A percentile compares a stretch with the other conserved stretches of the same genome.
Conservation (phyloP, 1,139 yeast genomes). For the Meyerozyma guilliermondii region DNA sequence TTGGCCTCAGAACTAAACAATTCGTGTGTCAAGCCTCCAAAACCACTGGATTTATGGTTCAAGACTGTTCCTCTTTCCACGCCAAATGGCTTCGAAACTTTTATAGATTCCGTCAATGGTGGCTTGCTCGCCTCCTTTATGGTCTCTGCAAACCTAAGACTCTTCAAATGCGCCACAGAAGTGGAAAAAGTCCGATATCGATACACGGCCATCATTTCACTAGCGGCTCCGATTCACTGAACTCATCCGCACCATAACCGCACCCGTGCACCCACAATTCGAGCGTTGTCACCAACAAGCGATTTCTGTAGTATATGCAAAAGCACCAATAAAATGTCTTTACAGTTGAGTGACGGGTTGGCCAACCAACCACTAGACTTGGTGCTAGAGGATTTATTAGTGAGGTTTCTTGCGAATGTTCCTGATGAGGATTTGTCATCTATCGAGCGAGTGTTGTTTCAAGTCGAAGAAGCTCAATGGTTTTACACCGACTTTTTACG, state of each 20-base stretch:
- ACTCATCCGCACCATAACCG: neutral
- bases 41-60: constrained; percentile 17
- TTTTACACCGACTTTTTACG: constrained; percentile 85
- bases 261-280: constrained; percentile 1
- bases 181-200: constrained; percentile 2
- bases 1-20: constrained; percentile 37
- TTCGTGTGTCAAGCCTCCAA: constrained; percentile 18
- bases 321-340: constrained; percentile 37
- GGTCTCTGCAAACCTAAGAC: constrained; percentile 25
- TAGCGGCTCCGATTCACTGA: no score
- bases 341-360: constrained; percentile 52
- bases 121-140: constrained; percentile 25
- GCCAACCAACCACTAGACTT: constrained; percentile 60
- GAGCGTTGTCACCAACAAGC: constrained; percentile 2
- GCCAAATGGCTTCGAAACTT: constrained; percentile 37
- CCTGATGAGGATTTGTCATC: constrained; percentile 88
- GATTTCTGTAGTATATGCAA: constrained; percentile 3
- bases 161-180: constrained; percentile 3
- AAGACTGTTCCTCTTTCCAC: constrained; percentile 27
- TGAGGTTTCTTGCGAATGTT: constrained; percentile 84
- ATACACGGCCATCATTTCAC: neutral
- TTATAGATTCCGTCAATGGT: constrained; percentile 21
- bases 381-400: constrained; percentile 81
- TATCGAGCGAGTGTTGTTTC: constrained; percentile 84
- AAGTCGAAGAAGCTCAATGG: constrained; percentile 98